Evolutionary conservation across 192 early-diverging fungal genomes (phyloP).

Genomic region (Mortierella hygrophila): DNA sequence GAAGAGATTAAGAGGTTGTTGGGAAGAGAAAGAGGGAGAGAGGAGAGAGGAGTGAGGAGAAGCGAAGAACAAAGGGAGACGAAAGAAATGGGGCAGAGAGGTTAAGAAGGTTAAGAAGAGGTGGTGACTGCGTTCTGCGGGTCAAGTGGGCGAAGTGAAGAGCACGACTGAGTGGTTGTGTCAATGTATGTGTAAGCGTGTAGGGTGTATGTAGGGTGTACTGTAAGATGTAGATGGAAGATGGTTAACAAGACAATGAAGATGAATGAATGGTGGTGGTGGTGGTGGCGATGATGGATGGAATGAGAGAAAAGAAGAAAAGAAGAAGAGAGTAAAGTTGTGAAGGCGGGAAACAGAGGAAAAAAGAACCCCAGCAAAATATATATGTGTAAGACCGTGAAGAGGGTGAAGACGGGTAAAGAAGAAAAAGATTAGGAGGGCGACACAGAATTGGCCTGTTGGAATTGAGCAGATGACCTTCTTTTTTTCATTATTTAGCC

Average conservation of each 20-base stretch:
- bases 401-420: neutral
- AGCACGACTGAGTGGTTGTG: too few relatives aligned
- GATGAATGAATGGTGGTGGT: neutral
- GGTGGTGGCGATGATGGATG: too few relatives aligned
- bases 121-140: too few relatives aligned
- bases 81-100: neutral
- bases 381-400: too few relatives aligned
- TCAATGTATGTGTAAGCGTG: too few relatives aligned
- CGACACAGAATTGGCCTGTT: neutral
- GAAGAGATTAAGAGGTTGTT: neutral
- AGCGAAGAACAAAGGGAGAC: neutral
- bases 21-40: neutral
- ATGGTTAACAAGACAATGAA: slow-evolving; percentile 12
- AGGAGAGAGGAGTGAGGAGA: neutral
- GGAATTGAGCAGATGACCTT: too few relatives aligned
- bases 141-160: too few relatives aligned
- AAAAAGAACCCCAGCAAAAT: too few relatives aligned
- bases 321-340: neutral
- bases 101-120: neutral
- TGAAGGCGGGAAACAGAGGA: too few relatives aligned
- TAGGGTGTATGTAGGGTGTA: too few relatives aligned
- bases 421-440: neutral
- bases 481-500: too few relatives aligned
- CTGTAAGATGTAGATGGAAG: neutral
- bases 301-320: too few relatives aligned